Conservation (phyloP, 2,329 filamentous ascomycete genomes). For the Xylogone sp. region DNA sequence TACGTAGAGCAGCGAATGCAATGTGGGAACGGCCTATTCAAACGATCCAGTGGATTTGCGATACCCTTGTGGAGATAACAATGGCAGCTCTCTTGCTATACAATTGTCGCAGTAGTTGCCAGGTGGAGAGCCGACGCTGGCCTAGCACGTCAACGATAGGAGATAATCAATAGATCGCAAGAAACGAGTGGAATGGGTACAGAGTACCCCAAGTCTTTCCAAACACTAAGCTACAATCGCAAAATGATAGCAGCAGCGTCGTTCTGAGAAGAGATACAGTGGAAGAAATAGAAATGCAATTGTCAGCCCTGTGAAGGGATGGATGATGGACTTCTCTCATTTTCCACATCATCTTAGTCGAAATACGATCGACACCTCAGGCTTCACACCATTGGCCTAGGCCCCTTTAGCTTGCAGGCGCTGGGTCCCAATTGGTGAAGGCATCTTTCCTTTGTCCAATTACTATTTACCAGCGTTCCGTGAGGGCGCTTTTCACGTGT, state of each 20-base stretch:
- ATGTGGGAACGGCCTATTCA: no score
- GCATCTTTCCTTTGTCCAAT: no score
- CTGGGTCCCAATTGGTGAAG: no score
- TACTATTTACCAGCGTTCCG: no score
- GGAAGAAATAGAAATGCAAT: not conserved
- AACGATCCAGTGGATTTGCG: no score
- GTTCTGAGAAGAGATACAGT: not conserved
- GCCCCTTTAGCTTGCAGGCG: no score
- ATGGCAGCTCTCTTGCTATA: no score
- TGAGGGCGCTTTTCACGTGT: no score
- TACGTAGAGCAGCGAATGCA: no score
- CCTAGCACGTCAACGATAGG: not conserved
- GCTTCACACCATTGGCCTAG: not conserved
- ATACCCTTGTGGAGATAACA: no score
- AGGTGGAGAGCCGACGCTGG: not conserved
- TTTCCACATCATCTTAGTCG: not conserved
- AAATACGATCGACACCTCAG: not conserved
- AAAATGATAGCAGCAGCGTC: not conserved
- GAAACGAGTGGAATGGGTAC: constrained; percentile 54
- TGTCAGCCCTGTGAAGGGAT: not conserved
- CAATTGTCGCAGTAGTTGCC: not conserved
- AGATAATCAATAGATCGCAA: constrained; percentile 2
- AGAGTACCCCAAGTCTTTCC: constrained; percentile 36
- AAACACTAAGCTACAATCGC: not conserved
- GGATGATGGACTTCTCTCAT: not conserved